Conservation (phyloP, 345 rosid genomes). For the Eucalyptus sp. region DNA sequence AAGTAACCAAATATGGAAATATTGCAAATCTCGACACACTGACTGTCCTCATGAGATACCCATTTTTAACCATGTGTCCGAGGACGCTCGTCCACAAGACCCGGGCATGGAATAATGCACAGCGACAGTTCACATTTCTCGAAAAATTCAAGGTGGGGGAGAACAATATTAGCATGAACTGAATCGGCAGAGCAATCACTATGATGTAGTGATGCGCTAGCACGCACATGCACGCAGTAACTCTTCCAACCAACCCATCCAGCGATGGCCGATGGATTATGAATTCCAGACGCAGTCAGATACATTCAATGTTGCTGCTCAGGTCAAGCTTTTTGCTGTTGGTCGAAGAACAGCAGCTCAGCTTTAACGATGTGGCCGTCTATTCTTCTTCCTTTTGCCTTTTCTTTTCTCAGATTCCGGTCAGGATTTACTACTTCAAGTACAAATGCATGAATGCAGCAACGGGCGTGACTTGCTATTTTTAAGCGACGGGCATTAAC, state of each 20-base stretch:
- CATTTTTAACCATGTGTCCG: not conserved
- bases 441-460: not conserved
- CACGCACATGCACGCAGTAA: not conserved
- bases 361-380: not conserved
- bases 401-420: not conserved
- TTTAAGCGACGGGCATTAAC: not conserved
- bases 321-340: not conserved
- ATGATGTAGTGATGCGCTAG: not conserved
- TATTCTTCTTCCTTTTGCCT: not conserved
- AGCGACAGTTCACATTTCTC: not conserved
- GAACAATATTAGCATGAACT: not conserved
- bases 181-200: not conserved
- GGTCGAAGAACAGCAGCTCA: not conserved
- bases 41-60: not conserved
- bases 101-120: not conserved
- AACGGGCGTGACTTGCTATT: not conserved
- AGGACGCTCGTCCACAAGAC: not conserved
- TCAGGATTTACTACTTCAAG: not conserved
- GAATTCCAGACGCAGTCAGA: not conserved
- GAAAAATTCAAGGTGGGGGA: not conserved
- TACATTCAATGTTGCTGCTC: not conserved
- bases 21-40: not conserved
- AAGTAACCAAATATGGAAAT: not conserved
- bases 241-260: not conserved
- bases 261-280: not conserved